Base-by-base conservation (phyloP, 2,329 filamentous ascomycete genomes). In the Curvularia lunata region DNA sequence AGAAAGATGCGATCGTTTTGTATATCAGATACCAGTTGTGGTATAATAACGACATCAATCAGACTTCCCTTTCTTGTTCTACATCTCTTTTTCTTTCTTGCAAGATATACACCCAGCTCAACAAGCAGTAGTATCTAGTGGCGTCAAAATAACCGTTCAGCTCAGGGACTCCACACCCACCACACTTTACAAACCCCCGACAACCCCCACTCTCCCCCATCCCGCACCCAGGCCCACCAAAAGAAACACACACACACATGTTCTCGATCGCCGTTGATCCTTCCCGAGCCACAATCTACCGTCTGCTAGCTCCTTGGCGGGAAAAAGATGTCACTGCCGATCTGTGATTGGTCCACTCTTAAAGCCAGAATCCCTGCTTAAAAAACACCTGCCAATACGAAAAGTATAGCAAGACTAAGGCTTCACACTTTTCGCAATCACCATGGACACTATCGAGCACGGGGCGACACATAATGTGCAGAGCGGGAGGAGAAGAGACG, bases 391-490 rank as follows among this genome's bases (percentile, higher is more conserved):
- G 47, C 47, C 16, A 32, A 38, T 21, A 6, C 7, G 28, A n/a
- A 23, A 3, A 9, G 12, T n/a, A 7, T 18, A 13, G 7, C 3
- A 19, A 27, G 5, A 25, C 25, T 7, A 27, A 4, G 37, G 5
- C 16, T 18, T 18, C 21, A 9, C 23, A 18, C 10, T 32, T 18
- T 32, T 23, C 28, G 5, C 5, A 23, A 27, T 7, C 47, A 8
- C 55, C 19, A 69, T 68, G 67, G 46, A 66, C 27, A 64, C 59
- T 10, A n/a, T 62, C 41, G 64, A 67, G 52, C 55, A 58, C 12
- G 46, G 61, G 13, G 56, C 52, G n/a, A 61, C 59, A 4, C 52
- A 19, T 23, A 40, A 51, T 13, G 51, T 54, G 19, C 43, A 56
- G 34, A 34, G 30, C 4, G 54, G 27, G n/a, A 37, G 47, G 12